Conservation (phyloP, 441 rosid species). For the Mallotus japonicus region DNA sequence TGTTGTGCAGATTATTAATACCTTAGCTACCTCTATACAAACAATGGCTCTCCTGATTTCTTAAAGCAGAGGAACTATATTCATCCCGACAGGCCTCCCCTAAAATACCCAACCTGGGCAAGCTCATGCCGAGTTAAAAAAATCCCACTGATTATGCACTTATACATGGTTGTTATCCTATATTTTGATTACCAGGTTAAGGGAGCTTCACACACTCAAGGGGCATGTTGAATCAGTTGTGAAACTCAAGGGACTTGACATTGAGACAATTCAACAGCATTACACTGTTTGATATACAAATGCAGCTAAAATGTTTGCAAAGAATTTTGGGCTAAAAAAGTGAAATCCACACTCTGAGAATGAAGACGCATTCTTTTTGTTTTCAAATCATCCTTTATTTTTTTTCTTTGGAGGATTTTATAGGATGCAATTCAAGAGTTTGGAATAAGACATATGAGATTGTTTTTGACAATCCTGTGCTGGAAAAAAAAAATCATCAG, state of each 20-base stretch:
- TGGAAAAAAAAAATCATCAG: slow-evolving; percentile 9
- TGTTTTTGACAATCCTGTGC: slow-evolving; percentile 18
- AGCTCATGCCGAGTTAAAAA: too few species aligned
- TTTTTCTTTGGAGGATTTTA: slow-evolving; percentile 8
- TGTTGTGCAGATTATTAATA: too few species aligned
- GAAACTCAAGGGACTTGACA: slow-evolving; percentile 79
- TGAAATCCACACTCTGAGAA: background rate
- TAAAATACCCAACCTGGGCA: too few species aligned
- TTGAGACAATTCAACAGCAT: slow-evolving; percentile 74
- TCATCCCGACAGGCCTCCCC: too few species aligned
- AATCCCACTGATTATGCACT: too few species aligned
- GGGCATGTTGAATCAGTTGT: slow-evolving; percentile 85
- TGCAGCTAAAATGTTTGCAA: background rate
- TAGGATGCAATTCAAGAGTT: slow-evolving; percentile 21
- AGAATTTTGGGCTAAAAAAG: slow-evolving; percentile 4
- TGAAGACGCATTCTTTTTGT: slow-evolving; percentile 2
- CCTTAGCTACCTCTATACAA: too few species aligned
- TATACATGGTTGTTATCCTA: too few species aligned
- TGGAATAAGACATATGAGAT: slow-evolving; percentile 27
- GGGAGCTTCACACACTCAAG: slow-evolving; percentile 79
- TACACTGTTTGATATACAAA: slow-evolving; percentile 46
- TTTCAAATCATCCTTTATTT: background rate
- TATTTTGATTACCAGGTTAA: slow-evolving; percentile 38
- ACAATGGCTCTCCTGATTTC: too few species aligned
- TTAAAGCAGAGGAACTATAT: too few species aligned